Evolutionary conservation across 148 eudicot species (phyloP).

Genomic region (Limonium bicolor): DNA sequence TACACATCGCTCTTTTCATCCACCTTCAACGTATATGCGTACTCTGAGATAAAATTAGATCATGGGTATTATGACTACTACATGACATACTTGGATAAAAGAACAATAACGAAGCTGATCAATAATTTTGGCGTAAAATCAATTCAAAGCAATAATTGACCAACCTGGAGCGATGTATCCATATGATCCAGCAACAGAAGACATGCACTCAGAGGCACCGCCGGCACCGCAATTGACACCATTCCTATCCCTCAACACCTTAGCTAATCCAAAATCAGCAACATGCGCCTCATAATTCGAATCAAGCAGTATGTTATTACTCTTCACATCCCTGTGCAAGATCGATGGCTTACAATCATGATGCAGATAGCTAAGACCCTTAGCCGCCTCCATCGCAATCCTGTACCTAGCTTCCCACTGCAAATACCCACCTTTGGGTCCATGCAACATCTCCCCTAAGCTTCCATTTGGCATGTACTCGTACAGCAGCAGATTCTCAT

Average conservation of each 20-base stretch:
- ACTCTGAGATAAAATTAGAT: too few species aligned
- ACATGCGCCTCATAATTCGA: slow-evolving; percentile 85
- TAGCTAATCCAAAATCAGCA: slow-evolving; percentile 35
- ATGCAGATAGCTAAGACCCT: slow-evolving; percentile 80
- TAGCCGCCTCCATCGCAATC: slow-evolving; percentile 81
- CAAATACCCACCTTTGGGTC: slow-evolving; percentile 63
- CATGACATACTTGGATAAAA: background rate
- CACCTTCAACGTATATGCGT: slow-evolving; percentile 82
- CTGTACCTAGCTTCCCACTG: slow-evolving; percentile 79
- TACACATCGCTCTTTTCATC: slow-evolving; percentile 93
- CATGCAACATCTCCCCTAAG: slow-evolving; percentile 79
- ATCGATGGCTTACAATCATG: slow-evolving; percentile 80
- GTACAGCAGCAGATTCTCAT: slow-evolving; percentile 57
- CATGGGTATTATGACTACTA: too few species aligned
- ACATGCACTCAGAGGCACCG: slow-evolving; percentile 6
- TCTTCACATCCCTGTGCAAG: slow-evolving; percentile 82
- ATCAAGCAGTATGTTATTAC: slow-evolving; percentile 78
- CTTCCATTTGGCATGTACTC: slow-evolving; percentile 95
- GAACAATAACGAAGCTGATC: background rate
- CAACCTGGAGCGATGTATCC: slow-evolving; percentile 9
- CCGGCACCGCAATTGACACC: too few species aligned
- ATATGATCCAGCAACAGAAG: slow-evolving; percentile 8
- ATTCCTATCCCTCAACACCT: slow-evolving; percentile 7
- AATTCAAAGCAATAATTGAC: background rate
- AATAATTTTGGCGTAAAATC: background rate